A percentile compares a stretch with the other conserved stretches of the same genome.
Conservation (phyloP, 805 yeast species). For the Komagataella kurtzmanii region DNA sequence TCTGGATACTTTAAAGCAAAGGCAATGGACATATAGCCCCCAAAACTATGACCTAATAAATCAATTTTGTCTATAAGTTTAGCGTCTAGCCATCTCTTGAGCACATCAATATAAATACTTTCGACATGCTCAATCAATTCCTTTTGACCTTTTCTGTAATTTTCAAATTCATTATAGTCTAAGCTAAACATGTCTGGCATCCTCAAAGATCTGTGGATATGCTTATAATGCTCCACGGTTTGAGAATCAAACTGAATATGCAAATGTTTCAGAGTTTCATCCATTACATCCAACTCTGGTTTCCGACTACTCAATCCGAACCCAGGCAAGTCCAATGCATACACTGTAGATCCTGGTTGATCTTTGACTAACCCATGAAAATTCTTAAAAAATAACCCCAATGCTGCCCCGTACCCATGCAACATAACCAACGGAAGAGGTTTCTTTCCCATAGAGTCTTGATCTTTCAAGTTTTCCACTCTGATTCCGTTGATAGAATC, state of each 20-base stretch:
- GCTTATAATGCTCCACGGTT: conserved; percentile 7
- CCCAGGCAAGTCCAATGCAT: conserved; percentile 36
- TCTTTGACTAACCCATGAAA: conserved; percentile 26
- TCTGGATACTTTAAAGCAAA: conserved; percentile 49
- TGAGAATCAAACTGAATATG: conserved; percentile 11
- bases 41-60: conserved; percentile 67
- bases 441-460: not conserved
- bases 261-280: conserved; percentile 11
- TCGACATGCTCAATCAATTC: conserved; percentile 34
- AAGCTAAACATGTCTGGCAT: conserved; percentile 10
- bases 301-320: conserved; percentile 37
- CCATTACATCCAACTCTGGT: conserved; percentile 19
- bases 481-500: conserved; percentile 14
- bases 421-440: conserved; percentile 30
- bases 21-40: conserved; percentile 59
- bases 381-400: conserved; percentile 44
- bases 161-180: conserved; percentile 10
- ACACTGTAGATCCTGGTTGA: conserved; percentile 14
- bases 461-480: conserved; percentile 8
- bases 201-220: conserved; percentile 12
- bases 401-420: conserved; percentile 45
- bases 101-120: conserved; percentile 37
- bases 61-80: conserved; percentile 39
- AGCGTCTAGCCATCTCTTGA: conserved; percentile 51
- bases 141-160: conserved; percentile 20